Percentiles rank a stretch among this genome's conserved stretches.
These are phyloP conservation scores for Lodderomyces margitis DNA, from an alignment of 1,139 yeast genomes.

Conservation along the genomic window DNA sequence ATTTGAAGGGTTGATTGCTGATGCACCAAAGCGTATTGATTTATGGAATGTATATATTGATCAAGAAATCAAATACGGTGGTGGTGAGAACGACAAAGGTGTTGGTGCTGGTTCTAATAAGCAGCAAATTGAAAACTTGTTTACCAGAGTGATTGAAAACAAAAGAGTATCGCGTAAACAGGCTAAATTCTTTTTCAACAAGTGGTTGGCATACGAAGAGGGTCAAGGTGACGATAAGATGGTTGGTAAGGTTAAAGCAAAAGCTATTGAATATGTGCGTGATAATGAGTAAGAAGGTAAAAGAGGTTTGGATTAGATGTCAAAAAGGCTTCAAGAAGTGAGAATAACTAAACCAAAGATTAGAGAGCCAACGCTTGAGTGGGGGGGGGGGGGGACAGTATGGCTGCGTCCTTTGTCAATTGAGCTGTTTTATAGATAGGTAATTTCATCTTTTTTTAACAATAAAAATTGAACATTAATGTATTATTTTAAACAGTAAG, in stretches of 20 bases:
- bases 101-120: conserved; percentile 40
- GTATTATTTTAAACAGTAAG: too few species aligned
- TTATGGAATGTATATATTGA: conserved; percentile 94
- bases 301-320: too few species aligned
- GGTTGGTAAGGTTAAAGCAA: conserved; percentile 83
- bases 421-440: too few species aligned
- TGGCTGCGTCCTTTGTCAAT: too few species aligned
- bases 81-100: conserved; percentile 3
- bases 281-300: conserved; percentile 8
- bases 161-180: conserved; percentile 82
- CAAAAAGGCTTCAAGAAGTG: neutral
- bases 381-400: neutral
- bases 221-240: conserved; percentile 65
- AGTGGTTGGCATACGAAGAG: conserved; percentile 85
- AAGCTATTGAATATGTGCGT: conserved; percentile 74
- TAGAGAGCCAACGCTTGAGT: too few species aligned
- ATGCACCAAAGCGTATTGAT: conserved; percentile 89
- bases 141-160: conserved; percentile 67
- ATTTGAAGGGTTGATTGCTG: conserved; percentile 87
- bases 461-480: too few species aligned
- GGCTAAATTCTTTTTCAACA: conserved; percentile 91
- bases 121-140: conserved; percentile 68
- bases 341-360: neutral
- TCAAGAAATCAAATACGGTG: conserved; percentile 74
- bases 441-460: too few species aligned